A percentile compares a stretch with the other conserved stretches of the same genome.
Evolutionary conservation across 176 grass and related monocot species (phyloP).

Genomic region (Ampelocalamus luodianensis): DNA sequence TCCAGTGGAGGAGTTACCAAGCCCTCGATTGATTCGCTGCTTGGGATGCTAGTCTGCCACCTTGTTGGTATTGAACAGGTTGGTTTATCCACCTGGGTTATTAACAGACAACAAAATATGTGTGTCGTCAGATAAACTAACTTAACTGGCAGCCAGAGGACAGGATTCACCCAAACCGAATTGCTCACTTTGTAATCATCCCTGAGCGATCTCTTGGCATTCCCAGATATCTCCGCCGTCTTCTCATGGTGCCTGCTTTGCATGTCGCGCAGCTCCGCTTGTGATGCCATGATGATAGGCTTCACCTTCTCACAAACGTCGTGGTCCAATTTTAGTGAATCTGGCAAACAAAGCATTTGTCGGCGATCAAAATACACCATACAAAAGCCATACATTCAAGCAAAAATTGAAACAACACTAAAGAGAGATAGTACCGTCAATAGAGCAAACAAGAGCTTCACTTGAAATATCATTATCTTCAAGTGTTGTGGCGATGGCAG

Average conservation of each 20-base stretch:
- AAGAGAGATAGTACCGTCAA: too few relatives aligned
- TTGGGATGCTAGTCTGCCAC: constrained; percentile 55
- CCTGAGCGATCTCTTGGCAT: constrained; percentile 52
- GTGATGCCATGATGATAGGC: constrained; percentile 39
- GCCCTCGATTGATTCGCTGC: constrained; percentile 56
- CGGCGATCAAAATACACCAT: background rate
- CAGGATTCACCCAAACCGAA: background rate
- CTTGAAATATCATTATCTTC: constrained; percentile 44
- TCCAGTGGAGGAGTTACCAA: constrained; percentile 57
- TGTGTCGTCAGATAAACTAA: background rate
- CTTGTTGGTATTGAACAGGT: constrained; percentile 67
- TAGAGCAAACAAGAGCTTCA: too few relatives aligned
- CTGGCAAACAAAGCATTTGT: constrained; percentile 23
- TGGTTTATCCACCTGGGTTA: constrained; percentile 65
- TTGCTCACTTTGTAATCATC: constrained; percentile 67
- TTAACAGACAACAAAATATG: too few relatives aligned
- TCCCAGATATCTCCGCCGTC: constrained; percentile 46
- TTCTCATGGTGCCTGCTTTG: constrained; percentile 56
- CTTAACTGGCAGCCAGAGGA: background rate
- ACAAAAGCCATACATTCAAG: background rate
- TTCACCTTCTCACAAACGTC: constrained; percentile 52
- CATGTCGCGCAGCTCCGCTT: constrained; percentile 52
- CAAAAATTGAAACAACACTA: background rate
- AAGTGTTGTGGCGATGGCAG: constrained; percentile 36
- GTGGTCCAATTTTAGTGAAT: constrained; percentile 55